Conservation (phyloP, 2,329 filamentous ascomycete species). For the Monosporascus sp. region DNA sequence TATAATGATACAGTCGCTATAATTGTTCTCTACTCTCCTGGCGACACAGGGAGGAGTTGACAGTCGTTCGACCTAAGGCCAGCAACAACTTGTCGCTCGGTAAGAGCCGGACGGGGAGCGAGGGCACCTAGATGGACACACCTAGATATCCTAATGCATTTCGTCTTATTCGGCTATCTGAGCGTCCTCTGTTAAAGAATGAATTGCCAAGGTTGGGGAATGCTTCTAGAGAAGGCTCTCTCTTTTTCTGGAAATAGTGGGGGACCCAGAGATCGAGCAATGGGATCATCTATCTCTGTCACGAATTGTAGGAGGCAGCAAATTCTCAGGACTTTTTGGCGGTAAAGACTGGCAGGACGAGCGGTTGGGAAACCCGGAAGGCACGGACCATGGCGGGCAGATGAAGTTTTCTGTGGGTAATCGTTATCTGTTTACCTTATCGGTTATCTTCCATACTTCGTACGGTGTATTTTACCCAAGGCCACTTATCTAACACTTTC, state of each 20-base stretch:
- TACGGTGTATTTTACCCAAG: too few relatives aligned
- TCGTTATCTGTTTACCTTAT: too few relatives aligned
- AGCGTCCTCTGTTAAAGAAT: not conserved
- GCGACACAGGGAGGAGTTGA: not conserved
- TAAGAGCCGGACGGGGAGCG: not conserved
- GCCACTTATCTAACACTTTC: too few relatives aligned
- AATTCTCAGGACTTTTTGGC: constrained; percentile 36
- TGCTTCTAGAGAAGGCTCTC: not conserved
- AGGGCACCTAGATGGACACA: not conserved
- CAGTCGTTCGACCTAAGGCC: too few relatives aligned
- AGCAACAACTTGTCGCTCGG: not conserved
- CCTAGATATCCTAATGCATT: not conserved
- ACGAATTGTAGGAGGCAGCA: constrained; percentile 2
- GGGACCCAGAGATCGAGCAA: not conserved
- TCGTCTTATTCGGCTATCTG: not conserved
- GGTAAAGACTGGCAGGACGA: constrained; percentile 37
- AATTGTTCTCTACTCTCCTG: not conserved
- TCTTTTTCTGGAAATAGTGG: not conserved
- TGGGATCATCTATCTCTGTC: not conserved
- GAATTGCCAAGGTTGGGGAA: not conserved
- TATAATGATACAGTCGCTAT: constrained; percentile 3
- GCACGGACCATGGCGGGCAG: too few relatives aligned
- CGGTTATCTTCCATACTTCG: too few relatives aligned
- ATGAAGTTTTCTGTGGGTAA: too few relatives aligned
- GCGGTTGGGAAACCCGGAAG: not conserved